Evolutionary conservation across 495 filamentous ascomycete species (phyloP).

Genomic region (Trichoderma orchidacearum): DNA sequence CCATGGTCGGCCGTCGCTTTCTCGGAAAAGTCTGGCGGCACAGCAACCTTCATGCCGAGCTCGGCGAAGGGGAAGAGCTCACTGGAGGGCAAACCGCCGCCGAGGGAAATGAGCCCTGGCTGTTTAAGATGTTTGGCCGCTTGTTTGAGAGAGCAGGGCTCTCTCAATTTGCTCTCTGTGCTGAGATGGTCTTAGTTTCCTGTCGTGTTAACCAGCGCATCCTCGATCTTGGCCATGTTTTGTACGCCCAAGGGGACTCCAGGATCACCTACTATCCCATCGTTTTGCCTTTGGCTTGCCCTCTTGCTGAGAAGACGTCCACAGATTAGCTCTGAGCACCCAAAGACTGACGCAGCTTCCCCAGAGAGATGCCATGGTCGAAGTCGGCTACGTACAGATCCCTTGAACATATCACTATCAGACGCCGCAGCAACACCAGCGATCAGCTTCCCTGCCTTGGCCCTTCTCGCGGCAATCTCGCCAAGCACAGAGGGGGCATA

Average conservation of each 20-base stretch:
- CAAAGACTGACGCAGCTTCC: too few relatives aligned
- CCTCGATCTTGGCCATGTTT: too few relatives aligned
- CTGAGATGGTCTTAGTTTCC: slow-evolving; percentile 30
- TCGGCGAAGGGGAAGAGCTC: slow-evolving; percentile 66
- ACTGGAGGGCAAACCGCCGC: slow-evolving; percentile 78
- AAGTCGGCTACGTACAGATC: slow-evolving; percentile 32
- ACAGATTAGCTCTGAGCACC: neutral
- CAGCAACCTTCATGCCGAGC: slow-evolving; percentile 20
- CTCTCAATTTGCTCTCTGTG: slow-evolving; percentile 38
- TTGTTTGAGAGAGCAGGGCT: slow-evolving; percentile 58
- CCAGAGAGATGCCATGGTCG: slow-evolving; percentile 3
- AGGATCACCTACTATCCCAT: slow-evolving; percentile 77
- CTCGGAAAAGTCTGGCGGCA: slow-evolving; percentile 50
- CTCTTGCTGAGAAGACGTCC: slow-evolving; percentile 12
- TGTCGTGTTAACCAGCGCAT: neutral
- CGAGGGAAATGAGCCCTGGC: slow-evolving; percentile 71
- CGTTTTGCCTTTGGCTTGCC: slow-evolving; percentile 69
- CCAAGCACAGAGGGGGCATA: slow-evolving; percentile 21
- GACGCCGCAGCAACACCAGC: slow-evolving; percentile 66
- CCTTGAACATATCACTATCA: slow-evolving; percentile 77
- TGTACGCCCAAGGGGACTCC: neutral
- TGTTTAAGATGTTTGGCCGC: slow-evolving; percentile 59
- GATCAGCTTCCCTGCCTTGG: slow-evolving; percentile 50
- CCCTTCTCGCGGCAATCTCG: slow-evolving; percentile 53
- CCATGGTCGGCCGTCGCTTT: slow-evolving; percentile 42